Evolutionary conservation across 441 rosid genomes (phyloP).

Genomic region (Gossypium lobatum): DNA sequence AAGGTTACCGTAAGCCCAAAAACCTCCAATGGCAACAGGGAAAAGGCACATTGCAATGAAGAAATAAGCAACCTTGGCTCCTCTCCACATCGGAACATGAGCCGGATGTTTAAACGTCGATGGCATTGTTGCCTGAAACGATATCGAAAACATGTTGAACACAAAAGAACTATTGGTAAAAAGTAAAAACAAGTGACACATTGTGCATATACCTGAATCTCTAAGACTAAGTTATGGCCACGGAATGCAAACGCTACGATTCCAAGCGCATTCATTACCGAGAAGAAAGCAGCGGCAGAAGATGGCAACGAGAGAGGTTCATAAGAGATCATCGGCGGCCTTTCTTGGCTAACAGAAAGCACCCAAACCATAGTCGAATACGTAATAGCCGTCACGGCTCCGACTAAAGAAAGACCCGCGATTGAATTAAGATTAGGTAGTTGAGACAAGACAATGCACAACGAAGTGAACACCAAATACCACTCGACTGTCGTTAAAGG

Average conservation of each 20-base stretch:
- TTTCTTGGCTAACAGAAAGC: constrained; percentile 82
- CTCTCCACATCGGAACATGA: constrained; percentile 95
- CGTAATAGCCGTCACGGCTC: constrained; percentile 90
- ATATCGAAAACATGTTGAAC: background rate
- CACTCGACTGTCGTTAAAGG: constrained; percentile 90
- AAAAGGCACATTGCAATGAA: constrained; percentile 85
- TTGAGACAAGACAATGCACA: constrained; percentile 86
- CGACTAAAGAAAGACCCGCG: constrained; percentile 86
- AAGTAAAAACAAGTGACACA: no score
- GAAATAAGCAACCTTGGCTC: constrained; percentile 88
- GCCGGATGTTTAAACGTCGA: constrained; percentile 95
- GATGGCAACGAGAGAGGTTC: constrained; percentile 69
- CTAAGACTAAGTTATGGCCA: constrained; percentile 82
- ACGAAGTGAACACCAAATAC: constrained; percentile 88
- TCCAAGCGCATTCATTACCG: constrained; percentile 86
- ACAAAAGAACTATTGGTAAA: constrained; percentile 17
- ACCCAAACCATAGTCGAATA: constrained; percentile 94
- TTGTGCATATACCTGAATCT: constrained; percentile 76
- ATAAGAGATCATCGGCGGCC: constrained; percentile 73
- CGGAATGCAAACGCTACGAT: constrained; percentile 88
- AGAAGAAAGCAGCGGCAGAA: constrained; percentile 51
- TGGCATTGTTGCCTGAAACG: constrained; percentile 85
- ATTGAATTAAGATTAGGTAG: constrained; percentile 96
- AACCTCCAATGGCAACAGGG: constrained; percentile 87
- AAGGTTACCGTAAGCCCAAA: constrained; percentile 85